These are phyloP conservation scores for Glycine tomentella DNA, from an alignment of 306 rosid species.

Conservation along the genomic window DNA sequence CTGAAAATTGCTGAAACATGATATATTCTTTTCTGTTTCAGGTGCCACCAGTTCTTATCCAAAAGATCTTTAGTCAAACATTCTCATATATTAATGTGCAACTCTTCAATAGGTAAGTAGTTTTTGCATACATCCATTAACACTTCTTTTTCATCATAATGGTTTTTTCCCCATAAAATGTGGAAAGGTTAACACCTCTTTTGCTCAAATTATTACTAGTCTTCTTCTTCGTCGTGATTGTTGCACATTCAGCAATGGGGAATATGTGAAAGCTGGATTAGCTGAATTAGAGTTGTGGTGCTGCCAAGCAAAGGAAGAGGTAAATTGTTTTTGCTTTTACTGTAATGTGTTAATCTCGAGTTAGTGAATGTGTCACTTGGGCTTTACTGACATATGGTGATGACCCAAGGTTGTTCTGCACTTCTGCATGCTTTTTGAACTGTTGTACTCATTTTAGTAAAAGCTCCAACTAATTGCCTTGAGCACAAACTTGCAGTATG, in stretches of 20 bases:
- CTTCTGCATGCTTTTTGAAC: background rate
- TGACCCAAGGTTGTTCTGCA: background rate
- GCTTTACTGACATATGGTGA: slow-evolving; percentile 6
- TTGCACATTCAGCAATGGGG: slow-evolving; percentile 97
- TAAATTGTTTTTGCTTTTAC: slow-evolving; percentile 26
- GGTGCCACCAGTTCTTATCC: slow-evolving; percentile 92
- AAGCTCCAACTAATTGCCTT: slow-evolving; percentile 25
- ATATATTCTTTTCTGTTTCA: slow-evolving; percentile 51
- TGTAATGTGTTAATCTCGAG: slow-evolving; percentile 5
- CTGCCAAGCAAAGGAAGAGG: slow-evolving; percentile 90
- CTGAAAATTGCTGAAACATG: slow-evolving; percentile 19
- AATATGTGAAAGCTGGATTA: slow-evolving; percentile 91
- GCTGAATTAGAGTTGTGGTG: slow-evolving; percentile 96
- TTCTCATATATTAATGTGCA: slow-evolving; percentile 89
- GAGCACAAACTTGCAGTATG: slow-evolving; percentile 62
- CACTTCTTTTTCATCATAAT: background rate
- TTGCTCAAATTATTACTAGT: slow-evolving; percentile 52
- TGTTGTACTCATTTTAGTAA: background rate
- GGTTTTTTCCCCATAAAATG: slow-evolving; percentile 4
- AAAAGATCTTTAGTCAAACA: slow-evolving; percentile 82
- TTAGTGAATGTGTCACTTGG: background rate
- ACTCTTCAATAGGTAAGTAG: slow-evolving; percentile 86
- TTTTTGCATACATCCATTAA: slow-evolving; percentile 21
- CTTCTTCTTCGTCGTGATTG: slow-evolving; percentile 96
- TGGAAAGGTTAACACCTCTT: slow-evolving; percentile 29